Conservation (phyloP, 2,329 filamentous ascomycete species). For the Diaporthe ilicicola region DNA sequence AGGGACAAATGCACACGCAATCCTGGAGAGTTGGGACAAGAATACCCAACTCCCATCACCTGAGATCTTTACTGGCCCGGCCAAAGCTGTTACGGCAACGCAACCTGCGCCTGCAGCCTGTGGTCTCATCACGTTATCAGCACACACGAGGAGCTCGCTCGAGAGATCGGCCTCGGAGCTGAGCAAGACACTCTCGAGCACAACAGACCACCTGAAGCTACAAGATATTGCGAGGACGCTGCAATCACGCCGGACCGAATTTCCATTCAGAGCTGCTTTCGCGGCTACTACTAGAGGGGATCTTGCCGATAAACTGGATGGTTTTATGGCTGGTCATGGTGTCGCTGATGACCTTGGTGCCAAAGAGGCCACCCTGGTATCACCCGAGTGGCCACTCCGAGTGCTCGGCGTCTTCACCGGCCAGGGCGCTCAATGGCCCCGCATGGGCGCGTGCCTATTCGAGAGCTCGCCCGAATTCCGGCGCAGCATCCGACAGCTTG, state of each 20-base stretch:
- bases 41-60: no score
- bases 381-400: no score
- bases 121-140: slow-evolving; percentile 41
- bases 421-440: slow-evolving; percentile 44
- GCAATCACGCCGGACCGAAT: not conserved
- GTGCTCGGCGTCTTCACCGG: slow-evolving; percentile 42
- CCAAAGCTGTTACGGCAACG: no score
- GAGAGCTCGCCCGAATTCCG: slow-evolving; percentile 16
- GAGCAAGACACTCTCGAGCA: not conserved
- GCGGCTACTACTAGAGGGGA: not conserved
- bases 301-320: not conserved
- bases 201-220: not conserved
- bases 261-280: not conserved
- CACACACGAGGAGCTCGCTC: slow-evolving; percentile 38
- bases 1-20: no score
- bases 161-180: not conserved
- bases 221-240: not conserved
- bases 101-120: no score
- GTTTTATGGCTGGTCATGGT: not conserved
- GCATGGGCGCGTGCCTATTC: slow-evolving; percentile 39
- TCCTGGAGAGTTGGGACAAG: slow-evolving; percentile 35
- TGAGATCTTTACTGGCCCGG: slow-evolving; percentile 39
- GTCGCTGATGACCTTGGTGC: not conserved
- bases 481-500: not conserved
- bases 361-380: not conserved